Evolutionary conservation across 2,329 filamentous ascomycete genomes (phyloP).

Genomic region (Fusarium equiseti): DNA sequence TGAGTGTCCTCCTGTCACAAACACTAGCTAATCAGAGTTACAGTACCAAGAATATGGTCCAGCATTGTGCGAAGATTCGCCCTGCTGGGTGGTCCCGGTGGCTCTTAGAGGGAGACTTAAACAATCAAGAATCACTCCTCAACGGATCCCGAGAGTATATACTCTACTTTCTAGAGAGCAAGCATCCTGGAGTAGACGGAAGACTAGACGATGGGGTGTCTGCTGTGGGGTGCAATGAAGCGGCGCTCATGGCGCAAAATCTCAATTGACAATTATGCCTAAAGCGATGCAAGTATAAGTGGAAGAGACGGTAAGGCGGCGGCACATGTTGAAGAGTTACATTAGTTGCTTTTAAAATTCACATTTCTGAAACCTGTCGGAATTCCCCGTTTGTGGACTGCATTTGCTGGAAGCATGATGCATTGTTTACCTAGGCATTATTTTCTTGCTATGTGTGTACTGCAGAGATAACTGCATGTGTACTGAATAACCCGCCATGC

Average conservation of each 20-base stretch:
- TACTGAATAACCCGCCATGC: neutral
- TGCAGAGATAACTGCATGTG: neutral
- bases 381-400: conserved; percentile 9
- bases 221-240: conserved; percentile 28
- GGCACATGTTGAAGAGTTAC: conserved; percentile 37
- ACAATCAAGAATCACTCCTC: conserved; percentile 33
- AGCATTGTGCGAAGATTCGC: conserved; percentile 96
- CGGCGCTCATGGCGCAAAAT: conserved; percentile 40
- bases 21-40: conserved; percentile 20
- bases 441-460: neutral
- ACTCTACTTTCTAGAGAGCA: conserved; percentile 7
- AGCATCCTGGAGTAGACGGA: conserved; percentile 6
- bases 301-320: conserved; percentile 29
- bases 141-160: conserved; percentile 19
- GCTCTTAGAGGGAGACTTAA: conserved; percentile 64
- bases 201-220: neutral
- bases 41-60: conserved; percentile 94
- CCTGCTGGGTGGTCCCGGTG: conserved; percentile 89
- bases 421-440: neutral
- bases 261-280: conserved; percentile 44
- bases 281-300: conserved; percentile 38
- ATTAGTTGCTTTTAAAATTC: conserved; percentile 38
- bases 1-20: neutral
- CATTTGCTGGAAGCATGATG: conserved; percentile 16
- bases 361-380: conserved; percentile 18